Evolutionary conservation across 129 eudicot species (phyloP), one percentile per base, ranked within the genome.

Genomic region (Escallonia herrerae): DNA sequence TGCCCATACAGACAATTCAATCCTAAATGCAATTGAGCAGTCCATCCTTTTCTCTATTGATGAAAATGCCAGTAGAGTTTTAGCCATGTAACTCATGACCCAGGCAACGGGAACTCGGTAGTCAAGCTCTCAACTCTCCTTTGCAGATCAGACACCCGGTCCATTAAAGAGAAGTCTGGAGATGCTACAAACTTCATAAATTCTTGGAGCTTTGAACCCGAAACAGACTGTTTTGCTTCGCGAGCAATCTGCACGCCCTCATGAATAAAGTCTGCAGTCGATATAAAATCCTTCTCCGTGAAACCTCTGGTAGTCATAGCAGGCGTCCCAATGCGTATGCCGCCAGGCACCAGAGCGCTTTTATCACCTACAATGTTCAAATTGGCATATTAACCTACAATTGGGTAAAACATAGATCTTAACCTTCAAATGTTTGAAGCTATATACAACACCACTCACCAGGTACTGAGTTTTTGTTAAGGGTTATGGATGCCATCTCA

Each of bases 261-360:
- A 2, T 93, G 91, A 55, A 93, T 83, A 15, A 88, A 82, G 15
- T 93, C 91, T 0, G 98, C 96, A 33, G 74, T 81, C 13, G 75
- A 15, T 43, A 79, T 68, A 57, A 93, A 93, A 40, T 93, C 98
- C 49, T 76, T 81, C 66, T 86, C 91, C 0, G 79, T 77, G 72
- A 93, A 86, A 6, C 98, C 95, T 69, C 98, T 78, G 59, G 98
- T 93, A 0, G 98, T 88, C 98, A 93, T 89, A 3, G 98, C 98
- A 33, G 98, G 98, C 7, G 98, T 53, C 9, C 97, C 97, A 9
- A 91, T 79, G 22, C 97, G 83, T 63, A 91, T 87, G 64, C 97
- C 97, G 55, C 97, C 97, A 3, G 97, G 97, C 63, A 91, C 96
- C 53, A 85, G 80, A 1, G 97, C 97, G 12, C 97, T 91, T 80